phyloP scores from a whole-genome alignment of 768 basidiomycete species.

The Mrakia gelida region DNA sequence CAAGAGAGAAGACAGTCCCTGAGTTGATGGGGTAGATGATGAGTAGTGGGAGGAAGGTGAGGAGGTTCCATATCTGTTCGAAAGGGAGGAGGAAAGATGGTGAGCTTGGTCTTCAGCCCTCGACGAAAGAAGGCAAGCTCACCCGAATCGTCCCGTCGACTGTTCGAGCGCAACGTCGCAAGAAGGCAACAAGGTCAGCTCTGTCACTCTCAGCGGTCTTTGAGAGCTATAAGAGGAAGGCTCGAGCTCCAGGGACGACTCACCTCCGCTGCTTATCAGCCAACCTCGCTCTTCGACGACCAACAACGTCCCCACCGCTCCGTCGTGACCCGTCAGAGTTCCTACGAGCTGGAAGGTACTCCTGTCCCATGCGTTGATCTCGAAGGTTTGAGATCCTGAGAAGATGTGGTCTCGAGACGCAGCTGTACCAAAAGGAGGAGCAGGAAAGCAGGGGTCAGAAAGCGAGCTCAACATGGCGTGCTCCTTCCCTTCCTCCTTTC shows the following conservation, averaged over 20 bases:
- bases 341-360: slow-evolving; percentile 10
- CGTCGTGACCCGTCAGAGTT: slow-evolving; percentile 21
- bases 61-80: slow-evolving; percentile 24
- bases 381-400: slow-evolving; percentile 24
- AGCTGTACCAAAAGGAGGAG: not conserved
- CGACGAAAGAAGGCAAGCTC: not conserved
- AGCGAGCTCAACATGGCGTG: not conserved
- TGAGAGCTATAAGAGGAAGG: not conserved
- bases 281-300: slow-evolving; percentile 30
- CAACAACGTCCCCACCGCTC: slow-evolving; percentile 16
- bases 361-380: slow-evolving; percentile 26
- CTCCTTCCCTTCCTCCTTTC: not conserved
- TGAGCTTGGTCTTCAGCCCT: not conserved
- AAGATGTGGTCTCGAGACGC: slow-evolving; percentile 19
- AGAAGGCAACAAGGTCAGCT: not conserved
- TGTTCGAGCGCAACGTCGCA: not conserved
- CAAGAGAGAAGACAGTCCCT: slow-evolving; percentile 23
- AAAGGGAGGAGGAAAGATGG: not conserved
- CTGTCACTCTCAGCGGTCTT: not conserved
- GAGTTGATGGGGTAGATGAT: slow-evolving; percentile 24
- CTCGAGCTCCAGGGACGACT: not conserved
- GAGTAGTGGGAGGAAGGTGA: slow-evolving; percentile 7
- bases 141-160: slow-evolving; percentile 29
- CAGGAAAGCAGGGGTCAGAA: not conserved
- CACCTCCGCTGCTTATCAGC: slow-evolving; percentile 30